Evolutionary conservation across 2,329 filamentous ascomycete genomes (phyloP).

Genomic region (Colletotrichum orchidophilum): DNA sequence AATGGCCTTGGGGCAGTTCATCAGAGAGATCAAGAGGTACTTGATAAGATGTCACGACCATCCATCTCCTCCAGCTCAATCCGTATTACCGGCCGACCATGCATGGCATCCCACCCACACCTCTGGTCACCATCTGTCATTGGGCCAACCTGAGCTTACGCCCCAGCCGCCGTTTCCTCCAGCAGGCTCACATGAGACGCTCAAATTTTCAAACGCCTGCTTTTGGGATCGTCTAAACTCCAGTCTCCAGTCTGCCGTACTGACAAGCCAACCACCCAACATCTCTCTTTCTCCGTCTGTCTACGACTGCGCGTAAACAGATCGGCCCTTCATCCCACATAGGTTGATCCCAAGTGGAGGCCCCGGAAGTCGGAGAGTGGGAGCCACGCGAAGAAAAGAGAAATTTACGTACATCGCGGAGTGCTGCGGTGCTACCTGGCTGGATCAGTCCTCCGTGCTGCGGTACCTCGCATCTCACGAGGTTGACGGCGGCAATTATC

Average conservation of each 20-base stretch:
- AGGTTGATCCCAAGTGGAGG: slow-evolving; percentile 17
- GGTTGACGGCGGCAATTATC: slow-evolving; percentile 8
- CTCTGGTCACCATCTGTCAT: not conserved
- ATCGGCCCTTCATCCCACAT: slow-evolving; percentile 28
- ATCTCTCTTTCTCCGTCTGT: not conserved
- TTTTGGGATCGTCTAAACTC: not conserved
- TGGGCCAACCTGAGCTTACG: not conserved
- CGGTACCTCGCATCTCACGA: not conserved
- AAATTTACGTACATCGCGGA: not conserved
- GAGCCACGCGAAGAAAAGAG: not conserved
- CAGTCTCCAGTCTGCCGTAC: not conserved
- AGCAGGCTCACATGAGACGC: slow-evolving; percentile 7
- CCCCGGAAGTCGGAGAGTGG: slow-evolving; percentile 1
- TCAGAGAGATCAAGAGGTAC: slow-evolving; percentile 27
- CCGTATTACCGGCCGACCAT: slow-evolving; percentile 8
- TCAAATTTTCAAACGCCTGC: not conserved
- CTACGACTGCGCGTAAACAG: slow-evolving; percentile 9
- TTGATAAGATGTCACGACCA: slow-evolving; percentile 31
- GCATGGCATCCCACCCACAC: slow-evolving; percentile 8
- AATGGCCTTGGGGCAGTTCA: slow-evolving; percentile 20
- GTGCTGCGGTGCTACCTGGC: not conserved
- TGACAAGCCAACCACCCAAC: not conserved
- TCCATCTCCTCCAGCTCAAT: slow-evolving; percentile 7
- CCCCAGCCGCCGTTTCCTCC: not conserved
- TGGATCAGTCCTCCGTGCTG: not conserved